Base-by-base conservation (phyloP, 345 rosid genomes). In the Citrus sp. region DNA sequence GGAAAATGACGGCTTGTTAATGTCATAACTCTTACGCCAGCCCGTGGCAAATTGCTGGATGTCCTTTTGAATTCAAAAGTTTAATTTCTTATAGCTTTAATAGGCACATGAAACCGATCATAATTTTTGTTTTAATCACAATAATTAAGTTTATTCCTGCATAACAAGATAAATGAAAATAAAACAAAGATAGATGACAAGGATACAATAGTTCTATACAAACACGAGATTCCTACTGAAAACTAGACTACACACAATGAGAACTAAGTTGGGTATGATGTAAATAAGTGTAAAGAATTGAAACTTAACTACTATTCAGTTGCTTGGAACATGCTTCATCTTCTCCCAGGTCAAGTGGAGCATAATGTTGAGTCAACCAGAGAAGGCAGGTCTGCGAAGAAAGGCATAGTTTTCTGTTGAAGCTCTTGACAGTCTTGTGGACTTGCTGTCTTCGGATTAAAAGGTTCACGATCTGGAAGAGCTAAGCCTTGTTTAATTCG, bases 401-500 rank as follows among this genome's bases (percentile, higher is more conserved):
- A 90, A 21, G 97, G 94, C 91, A 89, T 83, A 49, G 67, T 76
- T 76, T 79, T 89, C 82, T 90, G 94, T 73, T 80, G 85, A 69
- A 92, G 84, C 81, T 86, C 85, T 70, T 68, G 80, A 78, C 85
- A 84, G 21, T 86, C 88, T 27, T 85, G 75, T 1, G 66, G 66
- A 38, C 59, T 72, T 24, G 89, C 82, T 5, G 22, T 77, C 82
- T 25, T 81, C 0, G 89, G 87, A 77, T 85, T 84, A 63, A 88
- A 85, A 61, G 54, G 65, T 30, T 60, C 67, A n/a, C 83, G 69
- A 63, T 81, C 87, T 75, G 72, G 78, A 79, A 78, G 84, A 76
- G 80, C 73, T 24, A 89, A 80, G 22, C 96, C 93, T 86, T 92
- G 96, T 82, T 91, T 94, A 75, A 88, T 80, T 75, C 86, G 85